Percentiles rank a stretch among this genome's conserved stretches.
phyloP scores from a whole-genome alignment of 768 basidiomycete species.

The Boletus rex-veris region DNA sequence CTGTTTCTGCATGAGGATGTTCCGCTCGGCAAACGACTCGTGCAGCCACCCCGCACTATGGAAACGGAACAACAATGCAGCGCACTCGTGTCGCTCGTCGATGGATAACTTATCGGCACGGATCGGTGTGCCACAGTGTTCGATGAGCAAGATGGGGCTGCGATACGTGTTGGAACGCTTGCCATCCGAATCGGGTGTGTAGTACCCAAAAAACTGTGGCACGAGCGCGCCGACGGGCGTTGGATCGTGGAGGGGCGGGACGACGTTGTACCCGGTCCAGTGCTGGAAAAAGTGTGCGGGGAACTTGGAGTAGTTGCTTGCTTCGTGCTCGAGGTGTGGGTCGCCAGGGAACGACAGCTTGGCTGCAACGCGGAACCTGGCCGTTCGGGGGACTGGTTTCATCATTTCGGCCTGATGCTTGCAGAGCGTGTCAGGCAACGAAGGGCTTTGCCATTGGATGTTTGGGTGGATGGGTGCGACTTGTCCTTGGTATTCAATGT shows the following conservation, averaged over 20 bases:
- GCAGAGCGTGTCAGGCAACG: slow-evolving; percentile 10
- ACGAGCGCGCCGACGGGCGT: slow-evolving; percentile 49
- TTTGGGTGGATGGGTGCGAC: slow-evolving; percentile 3
- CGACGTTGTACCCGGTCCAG: slow-evolving; percentile 24
- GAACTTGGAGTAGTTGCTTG: slow-evolving; percentile 24
- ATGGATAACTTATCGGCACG: slow-evolving; percentile 16
- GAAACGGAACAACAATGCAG: slow-evolving; percentile 37
- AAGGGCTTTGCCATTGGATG: slow-evolving; percentile 21
- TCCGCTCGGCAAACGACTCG: slow-evolving; percentile 40
- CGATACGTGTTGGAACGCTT: not conserved
- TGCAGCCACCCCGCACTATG: slow-evolving; percentile 39
- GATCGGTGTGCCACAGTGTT: slow-evolving; percentile 40
- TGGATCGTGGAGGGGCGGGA: slow-evolving; percentile 38
- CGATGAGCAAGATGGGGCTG: slow-evolving; percentile 14
- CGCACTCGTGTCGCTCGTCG: slow-evolving; percentile 40
- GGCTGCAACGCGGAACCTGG: slow-evolving; percentile 38
- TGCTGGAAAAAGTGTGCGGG: slow-evolving; percentile 29
- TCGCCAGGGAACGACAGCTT: slow-evolving; percentile 41
- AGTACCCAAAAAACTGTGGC: slow-evolving; percentile 65
- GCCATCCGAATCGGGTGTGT: slow-evolving; percentile 24
- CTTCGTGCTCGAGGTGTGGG: slow-evolving; percentile 32
- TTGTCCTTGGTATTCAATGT: slow-evolving; percentile 1
- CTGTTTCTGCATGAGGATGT: slow-evolving; percentile 42
- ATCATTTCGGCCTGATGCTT: not conserved
- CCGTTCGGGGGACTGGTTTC: slow-evolving; percentile 25